Percentiles rank a stretch among this genome's conserved stretches.
These are phyloP conservation scores for Wallacemonas sp. DNA, from an alignment of 208 protist genomes.

Conservation along the genomic window DNA sequence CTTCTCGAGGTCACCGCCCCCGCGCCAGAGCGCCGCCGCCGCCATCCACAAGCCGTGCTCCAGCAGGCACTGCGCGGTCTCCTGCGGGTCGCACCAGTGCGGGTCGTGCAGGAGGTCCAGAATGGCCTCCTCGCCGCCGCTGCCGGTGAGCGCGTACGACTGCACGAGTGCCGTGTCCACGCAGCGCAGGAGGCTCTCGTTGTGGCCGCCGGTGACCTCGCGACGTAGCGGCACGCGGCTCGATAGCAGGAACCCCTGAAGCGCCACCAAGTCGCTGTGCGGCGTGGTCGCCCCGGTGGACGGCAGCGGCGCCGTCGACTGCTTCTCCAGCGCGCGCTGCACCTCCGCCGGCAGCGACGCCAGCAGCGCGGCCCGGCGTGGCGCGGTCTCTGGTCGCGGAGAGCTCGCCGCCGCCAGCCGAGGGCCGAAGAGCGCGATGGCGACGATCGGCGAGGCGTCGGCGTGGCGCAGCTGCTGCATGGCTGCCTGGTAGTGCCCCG, in stretches of 20 bases:
- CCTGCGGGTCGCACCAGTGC: conserved; percentile 37
- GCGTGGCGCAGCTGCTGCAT: conserved; percentile 51
- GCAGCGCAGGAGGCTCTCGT: conserved; percentile 21
- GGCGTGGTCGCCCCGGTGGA: not conserved
- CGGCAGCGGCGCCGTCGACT: not conserved
- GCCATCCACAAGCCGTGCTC: conserved; percentile 57
- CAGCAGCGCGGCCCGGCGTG: conserved; percentile 25
- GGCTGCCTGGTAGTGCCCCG: conserved; percentile 34
- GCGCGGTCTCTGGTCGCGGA: not conserved
- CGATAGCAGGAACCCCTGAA: conserved; percentile 30
- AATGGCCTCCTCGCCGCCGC: conserved; percentile 44
- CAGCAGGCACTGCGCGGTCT: conserved; percentile 35
- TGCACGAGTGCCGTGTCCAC: conserved; percentile 58
- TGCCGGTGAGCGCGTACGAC: conserved; percentile 31
- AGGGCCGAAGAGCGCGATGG: conserved; percentile 45
- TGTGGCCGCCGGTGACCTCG: not conserved
- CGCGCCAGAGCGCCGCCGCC: conserved; percentile 39
- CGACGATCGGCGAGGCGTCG: conserved; percentile 45
- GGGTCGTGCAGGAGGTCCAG: conserved; percentile 41
- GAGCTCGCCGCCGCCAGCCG: not conserved
- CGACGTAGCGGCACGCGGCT: conserved; percentile 17
- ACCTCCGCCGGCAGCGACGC: conserved; percentile 24
- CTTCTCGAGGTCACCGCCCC: conserved; percentile 20
- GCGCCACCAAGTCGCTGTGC: conserved; percentile 17
- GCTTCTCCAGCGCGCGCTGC: not conserved